These are phyloP conservation scores for Mycena chlorophos DNA, from an alignment of 768 basidiomycete genomes.

Conservation along the genomic window DNA sequence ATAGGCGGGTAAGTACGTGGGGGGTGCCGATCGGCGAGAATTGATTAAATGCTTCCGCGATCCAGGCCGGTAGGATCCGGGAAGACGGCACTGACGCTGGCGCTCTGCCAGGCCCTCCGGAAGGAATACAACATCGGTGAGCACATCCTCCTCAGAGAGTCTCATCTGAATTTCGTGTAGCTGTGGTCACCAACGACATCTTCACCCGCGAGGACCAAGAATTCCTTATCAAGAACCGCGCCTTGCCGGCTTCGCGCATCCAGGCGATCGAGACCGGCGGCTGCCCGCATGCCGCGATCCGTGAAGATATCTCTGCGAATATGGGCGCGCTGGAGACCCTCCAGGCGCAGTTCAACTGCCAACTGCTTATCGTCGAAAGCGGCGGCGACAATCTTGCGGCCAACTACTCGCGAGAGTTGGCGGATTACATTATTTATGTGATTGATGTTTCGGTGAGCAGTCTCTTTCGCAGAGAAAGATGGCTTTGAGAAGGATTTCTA, in stretches of 20 bases:
- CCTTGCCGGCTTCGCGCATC: constrained; percentile 81
- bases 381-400: constrained; percentile 97
- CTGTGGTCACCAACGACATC: constrained; percentile 98
- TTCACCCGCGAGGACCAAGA: constrained; percentile 98
- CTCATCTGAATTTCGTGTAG: constrained; percentile 38
- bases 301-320: constrained; percentile 97
- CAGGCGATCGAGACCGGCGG: constrained; percentile 97
- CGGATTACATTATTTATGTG: constrained; percentile 96
- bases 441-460: constrained; percentile 76
- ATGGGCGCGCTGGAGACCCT: constrained; percentile 93
- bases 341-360: constrained; percentile 87
- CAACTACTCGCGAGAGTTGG: constrained; percentile 94
- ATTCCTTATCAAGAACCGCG: constrained; percentile 91
- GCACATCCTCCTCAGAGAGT: constrained; percentile 22
- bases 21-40: neutral
- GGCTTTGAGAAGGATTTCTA: constrained; percentile 2
- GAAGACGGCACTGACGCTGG: constrained; percentile 92
- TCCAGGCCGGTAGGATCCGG: constrained; percentile 99
- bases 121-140: constrained; percentile 88
- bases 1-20: constrained; percentile 80
- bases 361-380: constrained; percentile 91
- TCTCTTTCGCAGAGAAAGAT: constrained; percentile 1
- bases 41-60: too few species aligned
- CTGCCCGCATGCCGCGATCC: constrained; percentile 96
- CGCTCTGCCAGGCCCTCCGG: constrained; percentile 80